Evolutionary conservation across 495 filamentous ascomycete genomes (phyloP).

Genomic region (Penicillium antarcticum): DNA sequence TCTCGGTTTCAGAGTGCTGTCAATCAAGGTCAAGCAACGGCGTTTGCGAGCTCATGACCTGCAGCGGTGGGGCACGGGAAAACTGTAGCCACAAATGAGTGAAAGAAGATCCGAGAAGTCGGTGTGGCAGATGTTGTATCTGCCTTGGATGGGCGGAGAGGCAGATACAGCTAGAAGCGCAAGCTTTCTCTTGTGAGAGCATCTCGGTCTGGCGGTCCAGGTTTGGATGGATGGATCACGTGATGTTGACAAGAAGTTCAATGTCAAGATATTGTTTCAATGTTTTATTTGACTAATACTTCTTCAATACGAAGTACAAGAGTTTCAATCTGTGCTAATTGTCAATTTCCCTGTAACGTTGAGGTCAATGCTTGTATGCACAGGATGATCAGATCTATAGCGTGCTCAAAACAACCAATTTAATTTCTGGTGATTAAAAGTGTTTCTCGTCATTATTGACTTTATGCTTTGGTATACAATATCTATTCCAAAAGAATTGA

Average conservation of each 20-base stretch:
- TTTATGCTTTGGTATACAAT: too few relatives aligned
- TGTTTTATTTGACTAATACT: too few relatives aligned
- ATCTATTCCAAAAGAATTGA: too few relatives aligned
- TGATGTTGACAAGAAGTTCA: not conserved
- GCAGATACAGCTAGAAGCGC: conserved; percentile 14
- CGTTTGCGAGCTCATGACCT: conserved; percentile 21
- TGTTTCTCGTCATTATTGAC: too few relatives aligned
- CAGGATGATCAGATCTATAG: too few relatives aligned
- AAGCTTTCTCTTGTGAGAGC: conserved; percentile 9
- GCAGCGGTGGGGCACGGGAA: conserved; percentile 1
- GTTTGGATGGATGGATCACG: conserved; percentile 6
- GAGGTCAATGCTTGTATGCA: too few relatives aligned
- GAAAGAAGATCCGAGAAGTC: not conserved
- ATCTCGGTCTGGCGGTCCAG: conserved; percentile 6
- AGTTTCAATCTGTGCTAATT: too few relatives aligned
- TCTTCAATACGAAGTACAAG: too few relatives aligned
- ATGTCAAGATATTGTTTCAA: too few relatives aligned
- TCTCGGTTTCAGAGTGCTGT: conserved; percentile 2
- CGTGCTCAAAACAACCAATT: too few relatives aligned
- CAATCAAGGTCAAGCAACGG: conserved; percentile 13
- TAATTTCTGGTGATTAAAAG: too few relatives aligned
- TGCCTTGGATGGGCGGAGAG: conserved; percentile 7
- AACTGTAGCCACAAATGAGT: conserved; percentile 1
- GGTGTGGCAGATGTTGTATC: conserved; percentile 10
- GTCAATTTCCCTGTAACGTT: too few relatives aligned